Conservation (phyloP, 1,139 yeast genomes). For the Scheffersomyces segobiensis region DNA sequence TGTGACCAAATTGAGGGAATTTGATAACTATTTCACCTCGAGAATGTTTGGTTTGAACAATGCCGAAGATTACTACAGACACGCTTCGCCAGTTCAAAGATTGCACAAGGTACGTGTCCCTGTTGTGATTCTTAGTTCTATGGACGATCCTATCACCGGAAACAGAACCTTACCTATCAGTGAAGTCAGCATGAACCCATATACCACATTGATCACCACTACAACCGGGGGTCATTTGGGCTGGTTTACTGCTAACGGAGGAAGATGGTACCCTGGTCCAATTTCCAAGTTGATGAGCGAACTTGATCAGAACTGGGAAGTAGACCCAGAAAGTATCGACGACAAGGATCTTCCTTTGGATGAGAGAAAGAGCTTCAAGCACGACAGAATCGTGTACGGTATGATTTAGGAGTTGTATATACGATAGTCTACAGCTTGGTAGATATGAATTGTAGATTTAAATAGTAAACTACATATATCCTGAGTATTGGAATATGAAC, state of each 20-base stretch:
- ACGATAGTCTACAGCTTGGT: no score
- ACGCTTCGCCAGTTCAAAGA: conserved; percentile 63
- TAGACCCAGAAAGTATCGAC: conserved; percentile 13
- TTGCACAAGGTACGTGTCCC: conserved; percentile 55
- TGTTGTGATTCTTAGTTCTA: conserved; percentile 46
- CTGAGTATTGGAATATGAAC: background rate
- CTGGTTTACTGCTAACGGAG: conserved; percentile 52
- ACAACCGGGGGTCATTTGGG: conserved; percentile 84
- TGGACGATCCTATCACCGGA: conserved; percentile 64
- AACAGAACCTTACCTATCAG: conserved; percentile 53
- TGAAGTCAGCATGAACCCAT: conserved; percentile 69
- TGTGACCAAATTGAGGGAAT: conserved; percentile 44
- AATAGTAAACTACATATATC: background rate
- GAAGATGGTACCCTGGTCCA: conserved; percentile 55
- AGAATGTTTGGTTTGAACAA: conserved; percentile 70
- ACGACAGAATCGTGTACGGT: conserved; percentile 27
- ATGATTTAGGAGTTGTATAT: background rate
- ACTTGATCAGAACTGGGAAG: conserved; percentile 27
- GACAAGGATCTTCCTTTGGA: conserved; percentile 29
- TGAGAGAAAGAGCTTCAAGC: conserved; percentile 27
- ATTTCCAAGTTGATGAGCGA: conserved; percentile 35
- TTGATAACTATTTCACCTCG: conserved; percentile 74
- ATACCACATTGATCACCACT: conserved; percentile 63
- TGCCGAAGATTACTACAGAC: conserved; percentile 72
- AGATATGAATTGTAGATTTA: background rate